Evolutionary conservation across 768 basidiomycete genomes (phyloP), one percentile per base, ranked within the genome.

Genomic region (Udeniomyces megalosporus): DNA sequence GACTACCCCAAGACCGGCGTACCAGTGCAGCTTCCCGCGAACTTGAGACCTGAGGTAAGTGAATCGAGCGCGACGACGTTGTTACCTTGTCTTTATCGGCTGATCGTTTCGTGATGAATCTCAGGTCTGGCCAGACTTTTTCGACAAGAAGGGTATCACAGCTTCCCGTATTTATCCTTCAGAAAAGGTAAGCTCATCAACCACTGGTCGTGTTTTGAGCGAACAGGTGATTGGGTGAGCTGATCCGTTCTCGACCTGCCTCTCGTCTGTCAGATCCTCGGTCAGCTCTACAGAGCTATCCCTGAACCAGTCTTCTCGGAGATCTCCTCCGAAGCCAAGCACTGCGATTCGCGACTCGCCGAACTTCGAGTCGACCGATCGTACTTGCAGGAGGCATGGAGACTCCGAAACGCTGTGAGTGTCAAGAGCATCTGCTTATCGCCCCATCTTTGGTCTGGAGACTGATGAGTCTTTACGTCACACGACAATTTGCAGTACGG

Each of bases 1-100:
- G 72, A 73, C 53, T 73, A 72, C 49, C 70, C 72, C 20, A 73
- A 73, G 61, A 71, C 70, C 53, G 72, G 71, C 22, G 56, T 65
- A 3, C 67, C 72, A 4, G 72, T 71, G 1, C 50, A 56, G 0
- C 54, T 72, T 4, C 67, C 69, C 4, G 52, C 59, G 1, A 31
- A 57, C 4, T 26, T 72, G 1, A 35, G 68, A 22, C 34, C 34
- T 26, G 53, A 38, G 7, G 17, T 24, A 17, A 24, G 4, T 47
- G 6, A 17, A 47, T 24, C 46, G 7, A 47, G n/a, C n/a, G n/a
- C n/a, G n/a, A n/a, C n/a, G n/a, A n/a, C n/a, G n/a, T n/a, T n/a
- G n/a, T n/a, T n/a, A n/a, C n/a, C n/a, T n/a, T n/a, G n/a, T n/a
- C n/a, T n/a, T n/a, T n/a, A n/a, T n/a, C n/a, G 46, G 20, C 46